phyloP scores from a whole-genome alignment of 2,329 filamentous ascomycete genomes.

The Microcyclosporella mali region DNA sequence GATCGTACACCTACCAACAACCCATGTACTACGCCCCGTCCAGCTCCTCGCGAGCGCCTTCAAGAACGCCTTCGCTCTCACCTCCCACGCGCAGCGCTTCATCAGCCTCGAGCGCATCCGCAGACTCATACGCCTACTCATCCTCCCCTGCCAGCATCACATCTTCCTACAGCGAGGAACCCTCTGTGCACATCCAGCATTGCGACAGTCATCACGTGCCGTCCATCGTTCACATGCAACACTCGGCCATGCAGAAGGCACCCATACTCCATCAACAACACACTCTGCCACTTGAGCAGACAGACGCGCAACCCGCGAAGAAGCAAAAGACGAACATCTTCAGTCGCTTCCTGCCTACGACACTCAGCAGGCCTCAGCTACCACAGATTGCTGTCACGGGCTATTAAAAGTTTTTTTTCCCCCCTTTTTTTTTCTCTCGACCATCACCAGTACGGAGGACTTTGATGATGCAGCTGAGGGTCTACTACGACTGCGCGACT shows the following conservation, averaged over 20 bases:
- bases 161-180: slow-evolving; percentile 30
- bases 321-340: slow-evolving; percentile 35
- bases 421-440: not conserved
- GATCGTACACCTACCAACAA: slow-evolving; percentile 24
- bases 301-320: slow-evolving; percentile 30
- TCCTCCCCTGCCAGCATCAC: slow-evolving; percentile 30
- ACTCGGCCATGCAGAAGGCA: slow-evolving; percentile 22
- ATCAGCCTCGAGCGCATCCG: slow-evolving; percentile 31
- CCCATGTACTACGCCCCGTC: slow-evolving; percentile 22
- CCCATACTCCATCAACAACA: slow-evolving; percentile 17
- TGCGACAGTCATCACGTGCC: slow-evolving; percentile 39
- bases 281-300: slow-evolving; percentile 24
- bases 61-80: slow-evolving; percentile 46
- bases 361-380: slow-evolving; percentile 14
- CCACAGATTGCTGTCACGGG: slow-evolving; percentile 12
- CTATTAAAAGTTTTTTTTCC: slow-evolving; percentile 13
- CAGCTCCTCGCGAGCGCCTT: slow-evolving; percentile 31
- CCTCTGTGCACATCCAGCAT: slow-evolving; percentile 32
- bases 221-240: slow-evolving; percentile 39
- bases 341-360: slow-evolving; percentile 33
- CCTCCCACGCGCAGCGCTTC: slow-evolving; percentile 39
- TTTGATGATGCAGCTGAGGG: not conserved
- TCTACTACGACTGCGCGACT: too few relatives aligned
- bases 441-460: not conserved
- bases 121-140: slow-evolving; percentile 28